Evolutionary conservation across 2,329 filamentous ascomycete genomes (phyloP).

Genomic region (Mycocentrospora acerina): DNA sequence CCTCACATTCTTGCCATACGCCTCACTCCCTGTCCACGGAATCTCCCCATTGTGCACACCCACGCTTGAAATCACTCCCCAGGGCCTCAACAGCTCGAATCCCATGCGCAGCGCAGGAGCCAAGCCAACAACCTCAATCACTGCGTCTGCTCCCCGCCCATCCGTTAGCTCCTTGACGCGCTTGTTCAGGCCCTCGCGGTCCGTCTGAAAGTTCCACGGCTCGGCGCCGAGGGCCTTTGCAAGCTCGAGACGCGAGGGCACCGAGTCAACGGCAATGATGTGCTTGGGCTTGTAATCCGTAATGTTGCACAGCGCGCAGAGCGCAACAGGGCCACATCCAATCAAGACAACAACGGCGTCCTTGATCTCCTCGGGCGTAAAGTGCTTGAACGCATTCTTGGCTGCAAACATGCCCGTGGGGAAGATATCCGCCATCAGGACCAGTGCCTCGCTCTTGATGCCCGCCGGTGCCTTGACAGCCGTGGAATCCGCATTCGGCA

Average conservation of each 20-base stretch:
- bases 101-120: slow-evolving; percentile 51
- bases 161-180: slow-evolving; percentile 74
- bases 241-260: slow-evolving; percentile 71
- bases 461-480: slow-evolving; percentile 71
- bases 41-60: slow-evolving; percentile 54
- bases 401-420: slow-evolving; percentile 82
- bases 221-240: slow-evolving; percentile 77
- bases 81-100: slow-evolving; percentile 52
- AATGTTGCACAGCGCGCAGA: slow-evolving; percentile 79
- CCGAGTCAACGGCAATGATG: slow-evolving; percentile 76
- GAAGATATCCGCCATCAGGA: slow-evolving; percentile 93
- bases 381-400: slow-evolving; percentile 70
- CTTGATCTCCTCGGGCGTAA: slow-evolving; percentile 58
- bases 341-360: slow-evolving; percentile 76
- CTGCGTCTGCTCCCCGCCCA: slow-evolving; percentile 80
- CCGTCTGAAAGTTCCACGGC: slow-evolving; percentile 74
- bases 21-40: slow-evolving; percentile 50
- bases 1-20: slow-evolving; percentile 54
- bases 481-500: slow-evolving; percentile 79
- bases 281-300: slow-evolving; percentile 74
- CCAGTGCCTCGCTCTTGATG: slow-evolving; percentile 72
- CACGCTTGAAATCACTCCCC: slow-evolving; percentile 51
- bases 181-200: slow-evolving; percentile 64
- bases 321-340: slow-evolving; percentile 77
- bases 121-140: slow-evolving; percentile 61